phyloP scores from a whole-genome alignment of 2,329 filamentous ascomycete species.

The Beauveria medogensis region DNA sequence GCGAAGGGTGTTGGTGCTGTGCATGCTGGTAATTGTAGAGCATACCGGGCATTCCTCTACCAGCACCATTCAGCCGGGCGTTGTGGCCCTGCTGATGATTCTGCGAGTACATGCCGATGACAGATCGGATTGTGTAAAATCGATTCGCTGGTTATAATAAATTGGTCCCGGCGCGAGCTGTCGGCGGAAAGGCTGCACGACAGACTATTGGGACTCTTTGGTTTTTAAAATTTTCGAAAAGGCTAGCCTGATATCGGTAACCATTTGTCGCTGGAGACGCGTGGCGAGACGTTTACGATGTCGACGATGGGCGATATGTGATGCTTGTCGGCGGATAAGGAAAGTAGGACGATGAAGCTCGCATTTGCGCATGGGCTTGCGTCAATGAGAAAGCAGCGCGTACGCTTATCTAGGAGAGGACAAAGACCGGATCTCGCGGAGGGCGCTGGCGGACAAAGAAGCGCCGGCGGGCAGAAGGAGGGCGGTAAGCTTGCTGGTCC shows the following conservation, averaged over 20 bases:
- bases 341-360: slow-evolving; percentile 25
- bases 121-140: not conserved
- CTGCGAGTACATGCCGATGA: slow-evolving; percentile 62
- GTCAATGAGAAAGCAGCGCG: slow-evolving; percentile 16
- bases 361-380: slow-evolving; percentile 32
- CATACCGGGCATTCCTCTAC: slow-evolving; percentile 53
- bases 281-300: slow-evolving; percentile 6
- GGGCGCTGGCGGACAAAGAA: not conserved
- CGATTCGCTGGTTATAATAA: slow-evolving; percentile 1
- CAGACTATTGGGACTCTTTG: slow-evolving; percentile 12
- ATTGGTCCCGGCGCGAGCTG: slow-evolving; percentile 13
- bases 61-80: slow-evolving; percentile 59
- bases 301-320: slow-evolving; percentile 10
- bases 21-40: slow-evolving; percentile 62
- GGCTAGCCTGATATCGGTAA: slow-evolving; percentile 14
- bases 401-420: slow-evolving; percentile 23
- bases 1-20: slow-evolving; percentile 54
- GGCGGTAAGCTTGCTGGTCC: slow-evolving; percentile 1
- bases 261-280: slow-evolving; percentile 18
- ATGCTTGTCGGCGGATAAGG: slow-evolving; percentile 24
- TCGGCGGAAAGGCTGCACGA: slow-evolving; percentile 17
- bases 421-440: slow-evolving; percentile 5
- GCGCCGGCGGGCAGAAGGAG: not conserved
- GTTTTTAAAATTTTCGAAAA: slow-evolving; percentile 9
- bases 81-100: slow-evolving; percentile 65